Evolutionary conservation across 2,329 filamentous ascomycete species (phyloP).

Genomic region (Coniella vitis): DNA sequence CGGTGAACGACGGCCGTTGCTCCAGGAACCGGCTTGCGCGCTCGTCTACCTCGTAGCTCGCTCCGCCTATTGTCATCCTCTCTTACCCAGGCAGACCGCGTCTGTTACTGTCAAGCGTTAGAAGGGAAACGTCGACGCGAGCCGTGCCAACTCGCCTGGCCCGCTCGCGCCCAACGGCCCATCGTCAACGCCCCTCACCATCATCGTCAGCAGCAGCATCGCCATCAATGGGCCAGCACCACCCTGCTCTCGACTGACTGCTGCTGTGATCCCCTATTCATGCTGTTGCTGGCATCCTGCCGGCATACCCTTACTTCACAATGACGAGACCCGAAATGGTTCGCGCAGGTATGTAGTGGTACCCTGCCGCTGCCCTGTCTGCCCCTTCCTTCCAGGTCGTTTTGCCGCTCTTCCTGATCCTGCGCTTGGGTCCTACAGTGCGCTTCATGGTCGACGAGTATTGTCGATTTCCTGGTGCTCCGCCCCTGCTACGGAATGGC

Average conservation of each 20-base stretch:
- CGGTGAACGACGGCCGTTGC: no score
- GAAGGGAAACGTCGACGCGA: neutral
- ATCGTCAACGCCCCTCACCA: slow-evolving; percentile 5
- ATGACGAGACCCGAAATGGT: slow-evolving; percentile 56
- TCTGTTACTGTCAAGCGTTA: no score
- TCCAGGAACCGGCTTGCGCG: no score
- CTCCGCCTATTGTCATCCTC: no score
- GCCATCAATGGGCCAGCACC: neutral
- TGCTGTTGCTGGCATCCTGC: slow-evolving; percentile 10
- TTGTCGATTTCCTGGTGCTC: slow-evolving; percentile 2
- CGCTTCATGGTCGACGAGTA: slow-evolving; percentile 2
- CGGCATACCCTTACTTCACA: slow-evolving; percentile 25
- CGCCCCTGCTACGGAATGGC: slow-evolving; percentile 1
- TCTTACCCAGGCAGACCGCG: no score
- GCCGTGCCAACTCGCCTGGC: neutral
- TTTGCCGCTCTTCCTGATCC: neutral
- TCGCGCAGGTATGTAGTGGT: slow-evolving; percentile 55
- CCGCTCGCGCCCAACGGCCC: neutral
- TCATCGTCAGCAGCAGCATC: no score
- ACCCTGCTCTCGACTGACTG: neutral
- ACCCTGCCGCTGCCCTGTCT: slow-evolving; percentile 1
- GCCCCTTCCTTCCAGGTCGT: neutral
- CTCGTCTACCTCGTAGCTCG: no score
- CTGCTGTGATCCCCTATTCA: neutral
- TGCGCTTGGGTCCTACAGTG: neutral